phyloP scores from a whole-genome alignment of 164 flowering plant genomes.

The Pachysandra terminalis region DNA sequence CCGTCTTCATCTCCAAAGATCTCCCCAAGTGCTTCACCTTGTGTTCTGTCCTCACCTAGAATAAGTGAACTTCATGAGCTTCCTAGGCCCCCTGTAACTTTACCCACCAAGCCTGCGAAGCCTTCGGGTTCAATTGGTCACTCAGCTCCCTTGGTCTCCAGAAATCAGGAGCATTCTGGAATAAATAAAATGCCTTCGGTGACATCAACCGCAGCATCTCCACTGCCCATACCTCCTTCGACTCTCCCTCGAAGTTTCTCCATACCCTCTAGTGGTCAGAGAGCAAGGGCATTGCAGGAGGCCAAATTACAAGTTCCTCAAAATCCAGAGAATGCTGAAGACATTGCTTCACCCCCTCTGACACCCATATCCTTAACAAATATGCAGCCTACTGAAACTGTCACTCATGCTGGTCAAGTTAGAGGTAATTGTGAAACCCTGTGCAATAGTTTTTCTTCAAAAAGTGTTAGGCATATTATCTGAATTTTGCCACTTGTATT shows the following conservation, averaged over 20 bases:
- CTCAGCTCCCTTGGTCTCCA: slow-evolving; percentile 65
- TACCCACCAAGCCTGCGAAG: slow-evolving; percentile 16
- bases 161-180: slow-evolving; percentile 33
- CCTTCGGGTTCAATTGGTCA: slow-evolving; percentile 41
- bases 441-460: neutral
- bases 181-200: slow-evolving; percentile 31
- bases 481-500: neutral
- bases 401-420: slow-evolving; percentile 38
- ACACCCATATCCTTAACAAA: slow-evolving; percentile 64
- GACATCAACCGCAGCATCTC: slow-evolving; percentile 47
- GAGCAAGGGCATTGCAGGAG: slow-evolving; percentile 45
- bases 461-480: neutral
- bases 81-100: slow-evolving; percentile 70
- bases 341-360: slow-evolving; percentile 68
- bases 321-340: slow-evolving; percentile 30
- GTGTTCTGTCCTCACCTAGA: slow-evolving; percentile 62
- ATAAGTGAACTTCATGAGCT: slow-evolving; percentile 97
- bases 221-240: slow-evolving; percentile 65
- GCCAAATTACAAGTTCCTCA: slow-evolving; percentile 42
- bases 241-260: slow-evolving; percentile 73
- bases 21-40: slow-evolving; percentile 60
- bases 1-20: slow-evolving; percentile 51
- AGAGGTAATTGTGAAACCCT: slow-evolving; percentile 42
- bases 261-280: slow-evolving; percentile 75
- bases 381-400: slow-evolving; percentile 34